Evolutionary conservation across 164 flowering plant genomes (phyloP).

Genomic region (Kingdonia uniflora): DNA sequence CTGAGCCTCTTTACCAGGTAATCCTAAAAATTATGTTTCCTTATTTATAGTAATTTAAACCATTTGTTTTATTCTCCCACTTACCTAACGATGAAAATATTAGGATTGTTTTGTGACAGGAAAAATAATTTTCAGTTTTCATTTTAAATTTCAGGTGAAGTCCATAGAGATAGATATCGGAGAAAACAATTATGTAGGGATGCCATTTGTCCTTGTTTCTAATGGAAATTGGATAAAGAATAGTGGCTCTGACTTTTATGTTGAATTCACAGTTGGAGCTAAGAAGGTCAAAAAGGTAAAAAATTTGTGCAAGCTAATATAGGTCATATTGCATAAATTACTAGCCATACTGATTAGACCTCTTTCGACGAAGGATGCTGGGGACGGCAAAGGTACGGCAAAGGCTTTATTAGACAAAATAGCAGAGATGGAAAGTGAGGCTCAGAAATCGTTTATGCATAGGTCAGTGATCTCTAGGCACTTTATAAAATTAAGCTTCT

Average conservation of each 20-base stretch:
- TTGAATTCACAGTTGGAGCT: constrained; percentile 35
- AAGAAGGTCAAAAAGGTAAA: constrained; percentile 50
- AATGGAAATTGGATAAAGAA: constrained; percentile 79
- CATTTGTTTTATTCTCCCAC: no score
- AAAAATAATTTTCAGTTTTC: constrained; percentile 2
- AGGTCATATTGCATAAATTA: no score
- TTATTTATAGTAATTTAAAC: no score
- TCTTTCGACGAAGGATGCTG: constrained; percentile 40
- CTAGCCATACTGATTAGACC: constrained; percentile 1
- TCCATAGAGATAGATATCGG: constrained; percentile 53
- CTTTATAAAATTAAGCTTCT: background rate
- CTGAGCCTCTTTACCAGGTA: constrained; percentile 43
- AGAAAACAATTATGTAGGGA: constrained; percentile 57
- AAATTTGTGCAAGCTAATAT: no score
- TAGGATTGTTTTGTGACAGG: background rate
- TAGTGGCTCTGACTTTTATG: constrained; percentile 67
- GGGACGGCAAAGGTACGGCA: constrained; percentile 88
- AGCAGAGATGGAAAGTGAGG: constrained; percentile 78
- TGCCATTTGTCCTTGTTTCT: constrained; percentile 82
- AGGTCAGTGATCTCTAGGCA: constrained; percentile 39
- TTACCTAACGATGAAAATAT: no score
- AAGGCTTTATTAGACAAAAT: constrained; percentile 66
- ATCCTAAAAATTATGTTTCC: no score
- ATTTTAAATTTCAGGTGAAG: constrained; percentile 45
- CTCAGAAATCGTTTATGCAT: constrained; percentile 96